These are phyloP conservation scores for Diaporthe amygdali DNA, from an alignment of 2,329 filamentous ascomycete species.

Conservation along the genomic window DNA sequence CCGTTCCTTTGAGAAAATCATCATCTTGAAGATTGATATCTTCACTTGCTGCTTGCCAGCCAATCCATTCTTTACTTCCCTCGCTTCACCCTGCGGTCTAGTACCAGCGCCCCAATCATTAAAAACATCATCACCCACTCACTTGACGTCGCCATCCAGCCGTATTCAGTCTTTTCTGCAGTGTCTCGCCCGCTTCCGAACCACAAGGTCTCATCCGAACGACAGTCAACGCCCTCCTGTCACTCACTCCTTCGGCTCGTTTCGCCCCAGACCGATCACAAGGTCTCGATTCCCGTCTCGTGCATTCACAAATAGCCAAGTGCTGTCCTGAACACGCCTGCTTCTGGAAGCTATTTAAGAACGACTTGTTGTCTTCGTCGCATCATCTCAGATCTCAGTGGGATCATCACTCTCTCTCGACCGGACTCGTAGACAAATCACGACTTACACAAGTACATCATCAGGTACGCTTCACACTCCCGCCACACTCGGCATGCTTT, in stretches of 20 bases:
- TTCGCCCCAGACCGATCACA: conserved; percentile 24
- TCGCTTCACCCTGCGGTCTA: background rate
- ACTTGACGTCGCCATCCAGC: background rate
- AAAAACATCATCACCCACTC: background rate
- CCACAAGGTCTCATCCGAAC: conserved; percentile 20
- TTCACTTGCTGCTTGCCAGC: conserved; percentile 25
- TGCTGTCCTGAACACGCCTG: background rate
- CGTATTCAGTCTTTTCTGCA: background rate
- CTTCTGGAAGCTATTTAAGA: conserved; percentile 8
- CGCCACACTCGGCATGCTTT: background rate
- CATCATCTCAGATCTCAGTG: background rate
- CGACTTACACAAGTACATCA: background rate
- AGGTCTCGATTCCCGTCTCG: background rate
- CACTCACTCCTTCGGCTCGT: conserved; percentile 28
- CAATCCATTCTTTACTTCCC: conserved; percentile 17
- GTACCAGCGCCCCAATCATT: background rate
- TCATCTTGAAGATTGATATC: conserved; percentile 11
- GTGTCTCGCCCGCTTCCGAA: conserved; percentile 7
- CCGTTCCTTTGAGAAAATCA: conserved; percentile 19
- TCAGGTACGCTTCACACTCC: conserved; percentile 2
- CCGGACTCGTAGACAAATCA: background rate
- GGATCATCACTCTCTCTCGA: background rate
- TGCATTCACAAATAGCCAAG: background rate
- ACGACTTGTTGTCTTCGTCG: background rate
- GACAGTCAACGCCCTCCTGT: conserved; percentile 27